These are phyloP conservation scores for Solanum bukasovii DNA, from an alignment of 257 asterid genomes.

Conservation along the genomic window DNA sequence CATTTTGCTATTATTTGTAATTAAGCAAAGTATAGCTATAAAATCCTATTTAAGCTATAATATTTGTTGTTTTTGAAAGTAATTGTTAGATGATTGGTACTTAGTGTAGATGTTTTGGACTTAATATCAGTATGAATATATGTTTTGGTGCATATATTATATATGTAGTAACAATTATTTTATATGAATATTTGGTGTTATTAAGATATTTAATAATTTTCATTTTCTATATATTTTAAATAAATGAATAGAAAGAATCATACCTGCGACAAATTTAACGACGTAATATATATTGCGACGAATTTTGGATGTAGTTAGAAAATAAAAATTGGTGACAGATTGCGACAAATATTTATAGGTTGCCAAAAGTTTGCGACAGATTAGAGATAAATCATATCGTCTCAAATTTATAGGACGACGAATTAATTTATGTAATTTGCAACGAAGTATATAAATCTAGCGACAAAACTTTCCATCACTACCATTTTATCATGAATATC, in stretches of 20 bases:
- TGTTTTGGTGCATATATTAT: neutral
- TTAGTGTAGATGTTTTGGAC: neutral
- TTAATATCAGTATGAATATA: neutral
- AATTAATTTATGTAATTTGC: too few species aligned
- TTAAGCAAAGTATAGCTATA: too few species aligned
- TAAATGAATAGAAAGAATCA: too few species aligned
- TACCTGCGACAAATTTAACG: neutral
- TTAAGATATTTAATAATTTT: too few species aligned
- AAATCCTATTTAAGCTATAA: too few species aligned
- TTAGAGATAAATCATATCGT: too few species aligned
- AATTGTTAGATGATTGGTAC: neutral
- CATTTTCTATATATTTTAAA: too few species aligned
- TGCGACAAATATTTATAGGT: too few species aligned
- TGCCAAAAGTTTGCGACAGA: neutral
- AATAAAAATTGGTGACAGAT: neutral
- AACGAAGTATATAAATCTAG: too few species aligned
- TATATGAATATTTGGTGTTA: neutral
- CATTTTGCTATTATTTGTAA: too few species aligned
- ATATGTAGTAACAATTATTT: neutral
- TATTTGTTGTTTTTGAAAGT: too few species aligned
- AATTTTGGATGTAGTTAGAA: neutral
- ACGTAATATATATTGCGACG: neutral
- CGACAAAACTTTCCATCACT: neutral
- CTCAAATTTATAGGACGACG: too few species aligned
- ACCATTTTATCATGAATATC: neutral